Conservation (phyloP, 202 grass and related monocot genomes). For the Brachypodium distachyon region DNA sequence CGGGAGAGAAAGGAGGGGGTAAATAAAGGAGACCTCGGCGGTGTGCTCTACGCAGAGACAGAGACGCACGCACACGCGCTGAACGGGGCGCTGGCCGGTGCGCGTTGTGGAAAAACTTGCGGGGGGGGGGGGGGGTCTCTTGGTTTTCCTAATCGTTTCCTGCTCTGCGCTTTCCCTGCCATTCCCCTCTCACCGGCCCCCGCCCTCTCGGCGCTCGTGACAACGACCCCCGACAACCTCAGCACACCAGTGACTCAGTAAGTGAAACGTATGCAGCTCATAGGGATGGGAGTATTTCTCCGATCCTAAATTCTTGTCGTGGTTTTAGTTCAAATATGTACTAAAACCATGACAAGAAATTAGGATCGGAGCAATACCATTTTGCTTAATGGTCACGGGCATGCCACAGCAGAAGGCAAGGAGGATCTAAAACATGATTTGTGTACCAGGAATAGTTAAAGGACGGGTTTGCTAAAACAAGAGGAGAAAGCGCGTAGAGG, state of each 20-base stretch:
- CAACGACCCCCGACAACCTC: not conserved
- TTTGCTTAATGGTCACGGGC: too few relatives aligned
- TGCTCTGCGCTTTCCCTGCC: constrained; percentile 12
- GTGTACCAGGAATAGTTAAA: too few relatives aligned
- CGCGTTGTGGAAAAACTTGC: constrained; percentile 22
- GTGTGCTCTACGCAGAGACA: not conserved
- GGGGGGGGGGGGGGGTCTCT: not conserved
- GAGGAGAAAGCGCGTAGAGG: not conserved
- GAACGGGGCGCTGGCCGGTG: constrained; percentile 14
- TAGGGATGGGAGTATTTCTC: too few relatives aligned
- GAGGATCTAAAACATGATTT: too few relatives aligned
- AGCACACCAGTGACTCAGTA: too few relatives aligned
- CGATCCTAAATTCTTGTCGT: too few relatives aligned
- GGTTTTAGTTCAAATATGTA: too few relatives aligned
- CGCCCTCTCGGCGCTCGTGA: not conserved
- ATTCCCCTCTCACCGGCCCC: too few relatives aligned
- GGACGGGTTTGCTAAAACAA: not conserved
- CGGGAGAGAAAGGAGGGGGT: not conserved
- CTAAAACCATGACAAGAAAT: too few relatives aligned
- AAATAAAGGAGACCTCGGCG: constrained; percentile 15
- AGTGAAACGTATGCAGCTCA: not conserved
- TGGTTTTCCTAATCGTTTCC: constrained; percentile 46
- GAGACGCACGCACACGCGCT: not conserved
- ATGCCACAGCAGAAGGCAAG: too few relatives aligned
- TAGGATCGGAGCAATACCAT: too few relatives aligned